These are phyloP conservation scores for Plasmodium sp. DNA, from an alignment of 169 alveolate genomes.

Conservation along the genomic window DNA sequence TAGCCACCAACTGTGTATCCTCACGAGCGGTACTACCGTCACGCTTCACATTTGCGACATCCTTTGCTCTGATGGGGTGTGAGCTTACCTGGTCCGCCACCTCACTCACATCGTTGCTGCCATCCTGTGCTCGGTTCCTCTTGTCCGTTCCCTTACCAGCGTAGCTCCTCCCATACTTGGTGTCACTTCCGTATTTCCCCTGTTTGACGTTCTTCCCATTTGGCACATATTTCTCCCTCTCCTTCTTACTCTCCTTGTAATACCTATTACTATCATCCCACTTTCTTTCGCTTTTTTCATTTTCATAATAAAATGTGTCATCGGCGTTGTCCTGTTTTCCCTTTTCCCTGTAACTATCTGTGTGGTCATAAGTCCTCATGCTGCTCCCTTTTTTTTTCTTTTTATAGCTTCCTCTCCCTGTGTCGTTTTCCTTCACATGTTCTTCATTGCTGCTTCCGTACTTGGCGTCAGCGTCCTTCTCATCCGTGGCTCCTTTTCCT, in stretches of 20 bases:
- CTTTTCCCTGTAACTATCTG: neutral
- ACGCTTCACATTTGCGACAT: neutral
- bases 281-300: neutral
- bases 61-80: neutral
- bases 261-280: conserved; percentile 7
- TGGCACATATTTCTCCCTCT: neutral
- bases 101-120: neutral
- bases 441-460: neutral
- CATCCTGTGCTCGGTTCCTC: neutral
- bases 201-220: neutral
- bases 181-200: neutral
- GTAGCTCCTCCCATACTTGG: neutral
- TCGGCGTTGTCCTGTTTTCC: neutral
- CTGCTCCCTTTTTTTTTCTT: neutral
- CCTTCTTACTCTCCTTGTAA: neutral
- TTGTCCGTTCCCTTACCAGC: neutral
- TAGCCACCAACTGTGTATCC: neutral
- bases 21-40: neutral
- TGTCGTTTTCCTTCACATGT: neutral
- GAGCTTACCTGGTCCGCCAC: neutral
- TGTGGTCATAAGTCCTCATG: neutral
- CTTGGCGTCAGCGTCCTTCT: neutral
- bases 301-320: neutral
- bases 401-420: neutral
- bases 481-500: neutral